phyloP scores from a whole-genome alignment of 176 grass and related monocot genomes.

The Oryza brachyantha region DNA sequence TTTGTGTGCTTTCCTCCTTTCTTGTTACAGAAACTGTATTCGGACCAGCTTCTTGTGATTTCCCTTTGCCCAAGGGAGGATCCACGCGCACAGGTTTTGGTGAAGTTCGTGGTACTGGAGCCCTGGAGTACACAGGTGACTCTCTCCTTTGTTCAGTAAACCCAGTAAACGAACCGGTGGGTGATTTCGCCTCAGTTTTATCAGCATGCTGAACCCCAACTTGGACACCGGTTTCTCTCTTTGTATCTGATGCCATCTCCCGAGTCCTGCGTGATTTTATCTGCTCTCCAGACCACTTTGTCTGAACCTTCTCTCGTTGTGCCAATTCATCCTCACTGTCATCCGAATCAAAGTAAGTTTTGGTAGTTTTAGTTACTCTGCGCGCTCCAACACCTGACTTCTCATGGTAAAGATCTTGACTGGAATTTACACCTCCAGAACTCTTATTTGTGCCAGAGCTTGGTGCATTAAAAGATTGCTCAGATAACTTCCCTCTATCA shows the following conservation, averaged over 20 bases:
- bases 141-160: constrained; percentile 29
- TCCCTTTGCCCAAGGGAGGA: constrained; percentile 33
- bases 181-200: constrained; percentile 21
- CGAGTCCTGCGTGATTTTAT: constrained; percentile 62
- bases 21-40: constrained; percentile 21
- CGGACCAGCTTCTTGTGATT: constrained; percentile 16
- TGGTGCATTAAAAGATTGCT: constrained; percentile 11
- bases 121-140: constrained; percentile 15
- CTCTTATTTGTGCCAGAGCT: constrained; percentile 21
- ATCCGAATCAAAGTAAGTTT: constrained; percentile 45
- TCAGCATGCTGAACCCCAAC: constrained; percentile 14
- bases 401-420: constrained; percentile 19
- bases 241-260: constrained; percentile 40
- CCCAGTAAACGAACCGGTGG: constrained; percentile 1
- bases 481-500: constrained; percentile 25
- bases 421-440: constrained; percentile 23
- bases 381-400: constrained; percentile 23
- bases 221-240: constrained; percentile 17
- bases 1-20: constrained; percentile 26
- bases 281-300: constrained; percentile 38
- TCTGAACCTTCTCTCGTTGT: constrained; percentile 4
- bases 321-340: constrained; percentile 43
- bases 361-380: constrained; percentile 29
- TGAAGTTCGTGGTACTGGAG: constrained; percentile 37
- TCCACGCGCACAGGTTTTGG: constrained; percentile 28